Conservation (phyloP, 2,329 filamentous ascomycete genomes). For the Thyridium curvatum region DNA sequence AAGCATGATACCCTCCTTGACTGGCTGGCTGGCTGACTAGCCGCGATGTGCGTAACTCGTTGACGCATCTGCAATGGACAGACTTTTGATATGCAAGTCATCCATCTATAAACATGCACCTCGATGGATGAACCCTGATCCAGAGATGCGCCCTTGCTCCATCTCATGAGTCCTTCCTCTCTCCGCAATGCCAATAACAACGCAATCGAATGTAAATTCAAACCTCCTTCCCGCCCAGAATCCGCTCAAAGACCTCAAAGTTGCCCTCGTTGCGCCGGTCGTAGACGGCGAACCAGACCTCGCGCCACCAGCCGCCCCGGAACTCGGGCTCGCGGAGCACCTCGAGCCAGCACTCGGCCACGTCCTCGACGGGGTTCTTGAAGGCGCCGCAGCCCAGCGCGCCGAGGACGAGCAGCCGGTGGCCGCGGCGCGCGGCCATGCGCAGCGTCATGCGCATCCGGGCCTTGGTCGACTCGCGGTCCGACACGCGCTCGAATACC, state of each 20-base stretch:
- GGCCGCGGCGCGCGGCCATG: conserved; percentile 49
- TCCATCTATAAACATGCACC: too few species aligned
- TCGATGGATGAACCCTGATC: too few species aligned
- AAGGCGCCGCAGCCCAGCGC: conserved; percentile 66
- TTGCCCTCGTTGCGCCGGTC: conserved; percentile 40
- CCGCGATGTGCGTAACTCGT: too few species aligned
- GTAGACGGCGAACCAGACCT: conserved; percentile 58
- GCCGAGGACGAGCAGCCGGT: conserved; percentile 57
- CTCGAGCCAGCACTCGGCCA: conserved; percentile 57
- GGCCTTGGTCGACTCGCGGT: conserved; percentile 48
- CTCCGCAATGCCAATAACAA: too few species aligned
- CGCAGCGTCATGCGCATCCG: conserved; percentile 59
- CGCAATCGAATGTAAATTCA: too few species aligned
- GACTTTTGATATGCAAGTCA: too few species aligned
- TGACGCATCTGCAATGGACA: too few species aligned
- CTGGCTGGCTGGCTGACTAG: too few species aligned
- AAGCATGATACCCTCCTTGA: too few species aligned
- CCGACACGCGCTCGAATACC: conserved; percentile 31
- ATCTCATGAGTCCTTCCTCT: too few species aligned
- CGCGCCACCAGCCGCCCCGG: conserved; percentile 55
- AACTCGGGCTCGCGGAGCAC: conserved; percentile 58
- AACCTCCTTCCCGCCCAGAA: conserved; percentile 29
- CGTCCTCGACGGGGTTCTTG: conserved; percentile 52
- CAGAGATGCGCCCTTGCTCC: too few species aligned
- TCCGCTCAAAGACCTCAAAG: conserved; percentile 40